These are phyloP conservation scores for Xylaria acuta DNA, from an alignment of 495 filamentous ascomycete species.

Conservation along the genomic window DNA sequence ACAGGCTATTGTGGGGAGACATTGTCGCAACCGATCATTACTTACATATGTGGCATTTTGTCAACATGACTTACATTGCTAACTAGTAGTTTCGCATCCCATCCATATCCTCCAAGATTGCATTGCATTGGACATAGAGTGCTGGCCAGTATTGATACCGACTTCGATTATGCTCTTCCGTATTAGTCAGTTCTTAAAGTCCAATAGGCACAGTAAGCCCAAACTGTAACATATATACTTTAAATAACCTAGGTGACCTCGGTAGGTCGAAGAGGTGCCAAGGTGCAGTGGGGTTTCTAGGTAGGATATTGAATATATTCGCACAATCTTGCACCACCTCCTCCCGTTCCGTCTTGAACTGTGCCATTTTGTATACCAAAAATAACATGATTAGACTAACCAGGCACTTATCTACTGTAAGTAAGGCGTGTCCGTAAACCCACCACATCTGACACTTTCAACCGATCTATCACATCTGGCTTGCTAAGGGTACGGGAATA, in stretches of 20 bases:
- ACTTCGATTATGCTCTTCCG: not conserved
- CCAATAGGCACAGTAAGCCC: slow-evolving; percentile 2
- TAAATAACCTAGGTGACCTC: no score
- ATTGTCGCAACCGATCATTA: slow-evolving; percentile 23
- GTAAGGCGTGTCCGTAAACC: not conserved
- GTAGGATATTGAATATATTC: not conserved
- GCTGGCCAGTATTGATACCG: not conserved
- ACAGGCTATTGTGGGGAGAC: slow-evolving; percentile 22
- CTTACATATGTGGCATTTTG: slow-evolving; percentile 19
- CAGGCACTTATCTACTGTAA: not conserved
- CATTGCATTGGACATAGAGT: not conserved
- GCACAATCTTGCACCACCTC: not conserved
- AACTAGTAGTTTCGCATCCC: not conserved
- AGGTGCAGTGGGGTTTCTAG: not conserved
- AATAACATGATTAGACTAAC: not conserved
- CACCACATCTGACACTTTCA: not conserved
- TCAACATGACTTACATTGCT: slow-evolving; percentile 25
- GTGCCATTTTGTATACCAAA: slow-evolving; percentile 9
- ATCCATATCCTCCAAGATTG: not conserved
- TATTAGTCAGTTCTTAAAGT: not conserved
- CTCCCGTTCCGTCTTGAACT: no score
- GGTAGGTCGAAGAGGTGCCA: not conserved
- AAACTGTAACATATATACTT: not conserved
- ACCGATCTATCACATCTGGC: not conserved
- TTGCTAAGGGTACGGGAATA: not conserved